Base-by-base conservation (phyloP, 495 filamentous ascomycete species). In the Chaetomium cochliodes region DNA sequence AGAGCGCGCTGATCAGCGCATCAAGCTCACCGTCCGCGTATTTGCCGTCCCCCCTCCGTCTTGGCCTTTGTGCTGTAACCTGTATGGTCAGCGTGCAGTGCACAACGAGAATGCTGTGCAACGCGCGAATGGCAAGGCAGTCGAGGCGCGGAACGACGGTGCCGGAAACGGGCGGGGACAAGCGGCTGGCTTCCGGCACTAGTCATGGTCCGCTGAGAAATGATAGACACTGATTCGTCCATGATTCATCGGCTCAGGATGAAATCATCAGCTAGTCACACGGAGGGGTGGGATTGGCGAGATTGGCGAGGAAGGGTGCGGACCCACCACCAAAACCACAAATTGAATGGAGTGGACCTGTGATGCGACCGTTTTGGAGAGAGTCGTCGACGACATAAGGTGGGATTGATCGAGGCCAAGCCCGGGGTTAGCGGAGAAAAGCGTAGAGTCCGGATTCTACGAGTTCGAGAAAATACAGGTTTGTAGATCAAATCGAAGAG, bases 221-320 rank as follows among this genome's bases (percentile, higher is more conserved):
- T 20, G 22, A 20, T 6, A 7, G 15, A 1, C 11, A 33, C 18
- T 33, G 56, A 58, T 58, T 58, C 39, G 41, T 50, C 30, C 11
- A 30, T 47, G 56, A 58, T 22, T 58, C 56, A 58, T 52, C n/a
- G 42, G n/a, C 16, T 44, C 44, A 47, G 26, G 13, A 57, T 57
- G 54, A 57, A 57, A 57, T 57, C 54, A 57, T 57, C 30, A n/a
- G 3, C 30, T 57, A 18, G 2, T 46, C 18, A 8, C 41, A 47
- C 41, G 20, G n/a, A 28, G 39, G 41, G 20, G 56, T 58, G 39
- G 6, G 33, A 5, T 58, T 37, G 33, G 33, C 3, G 23, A 18
- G 12, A 26, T 11, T 18, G 33, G 9, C n/a, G 23, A 26, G 16
- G 20, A 33, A 33, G 25, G 5, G 44, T 47, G 44, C 8, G 44